Percentiles rank a stretch among this genome's conserved stretches.
Conservation (phyloP, 140 eudicot species). For the Ambrosia hybrid region DNA sequence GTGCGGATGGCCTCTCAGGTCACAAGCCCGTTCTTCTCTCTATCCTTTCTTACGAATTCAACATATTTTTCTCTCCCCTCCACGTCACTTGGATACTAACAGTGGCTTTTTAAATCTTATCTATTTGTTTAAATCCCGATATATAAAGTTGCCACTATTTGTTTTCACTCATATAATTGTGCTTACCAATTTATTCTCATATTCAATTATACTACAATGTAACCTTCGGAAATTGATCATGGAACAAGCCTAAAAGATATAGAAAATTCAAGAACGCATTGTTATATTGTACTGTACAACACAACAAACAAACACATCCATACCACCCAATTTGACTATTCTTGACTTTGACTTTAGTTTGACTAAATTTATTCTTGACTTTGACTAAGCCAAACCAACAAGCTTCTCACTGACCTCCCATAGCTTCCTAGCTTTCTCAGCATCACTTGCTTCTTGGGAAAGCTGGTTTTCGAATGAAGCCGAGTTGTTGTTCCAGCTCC, state of each 20-base stretch:
- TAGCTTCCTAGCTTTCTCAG: conserved; percentile 77
- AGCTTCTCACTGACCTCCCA: conserved; percentile 98
- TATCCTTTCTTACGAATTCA: too few species aligned
- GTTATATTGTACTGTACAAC: conserved; percentile 24
- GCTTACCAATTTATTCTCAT: not conserved
- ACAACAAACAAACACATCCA: conserved; percentile 26
- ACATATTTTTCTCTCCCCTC: too few species aligned
- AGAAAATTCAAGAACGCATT: conserved; percentile 14
- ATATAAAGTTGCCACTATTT: not conserved
- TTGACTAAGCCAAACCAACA: conserved; percentile 75
- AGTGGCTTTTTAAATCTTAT: too few species aligned
- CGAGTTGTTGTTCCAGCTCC: conserved; percentile 97
- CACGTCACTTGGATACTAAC: too few species aligned
- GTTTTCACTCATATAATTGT: not conserved
- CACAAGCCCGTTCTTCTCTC: too few species aligned
- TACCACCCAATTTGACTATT: conserved; percentile 15
- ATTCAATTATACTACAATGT: not conserved
- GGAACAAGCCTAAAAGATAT: not conserved
- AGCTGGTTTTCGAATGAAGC: conserved; percentile 90
- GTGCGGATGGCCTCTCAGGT: too few species aligned
- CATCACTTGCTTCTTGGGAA: conserved; percentile 93
- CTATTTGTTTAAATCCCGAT: not conserved
- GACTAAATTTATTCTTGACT: not conserved
- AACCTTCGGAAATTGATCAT: conserved; percentile 4
- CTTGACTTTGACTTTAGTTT: conserved; percentile 17